These are phyloP conservation scores for Pyrrhoderma noxium DNA, from an alignment of 1,284 basidiomycete species.

Conservation along the genomic window DNA sequence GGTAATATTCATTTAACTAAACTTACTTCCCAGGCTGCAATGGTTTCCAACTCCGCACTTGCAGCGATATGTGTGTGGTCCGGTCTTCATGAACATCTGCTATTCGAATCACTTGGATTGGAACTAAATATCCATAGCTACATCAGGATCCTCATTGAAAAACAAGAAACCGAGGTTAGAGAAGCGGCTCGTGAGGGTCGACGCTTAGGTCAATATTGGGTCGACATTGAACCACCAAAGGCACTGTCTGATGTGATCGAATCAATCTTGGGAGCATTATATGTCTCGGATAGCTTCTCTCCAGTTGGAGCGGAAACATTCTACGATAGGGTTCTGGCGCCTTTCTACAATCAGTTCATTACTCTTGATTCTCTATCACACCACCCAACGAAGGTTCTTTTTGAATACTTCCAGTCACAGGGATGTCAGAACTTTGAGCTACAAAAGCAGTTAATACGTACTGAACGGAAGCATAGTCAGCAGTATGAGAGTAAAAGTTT, in stretches of 20 bases:
- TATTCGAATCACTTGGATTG: slow-evolving; percentile 48
- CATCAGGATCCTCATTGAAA: slow-evolving; percentile 38
- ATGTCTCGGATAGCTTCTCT: slow-evolving; percentile 65
- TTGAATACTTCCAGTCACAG: slow-evolving; percentile 60
- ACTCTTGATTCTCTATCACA: slow-evolving; percentile 60
- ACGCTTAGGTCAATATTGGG: slow-evolving; percentile 65
- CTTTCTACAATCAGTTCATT: slow-evolving; percentile 69
- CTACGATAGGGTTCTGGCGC: slow-evolving; percentile 58
- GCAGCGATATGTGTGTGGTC: slow-evolving; percentile 65
- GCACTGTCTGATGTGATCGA: slow-evolving; percentile 71
- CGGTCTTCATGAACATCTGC: slow-evolving; percentile 55
- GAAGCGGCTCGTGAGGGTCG: slow-evolving; percentile 41
- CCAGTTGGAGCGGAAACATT: slow-evolving; percentile 51
- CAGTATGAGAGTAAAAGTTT: slow-evolving; percentile 43
- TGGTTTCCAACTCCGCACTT: slow-evolving; percentile 72
- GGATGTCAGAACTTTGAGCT: slow-evolving; percentile 60
- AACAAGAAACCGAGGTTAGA: slow-evolving; percentile 42
- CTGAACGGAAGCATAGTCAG: slow-evolving; percentile 27
- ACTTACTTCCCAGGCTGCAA: slow-evolving; percentile 50
- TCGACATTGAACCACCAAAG: slow-evolving; percentile 68
- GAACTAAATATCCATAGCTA: slow-evolving; percentile 47
- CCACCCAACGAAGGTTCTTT: slow-evolving; percentile 68
- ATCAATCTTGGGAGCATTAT: slow-evolving; percentile 66
- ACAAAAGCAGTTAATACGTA: slow-evolving; percentile 30
- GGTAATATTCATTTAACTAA: not conserved